These are phyloP conservation scores for Yarrowia deformans DNA, from an alignment of 805 yeast genomes.

Conservation along the genomic window DNA sequence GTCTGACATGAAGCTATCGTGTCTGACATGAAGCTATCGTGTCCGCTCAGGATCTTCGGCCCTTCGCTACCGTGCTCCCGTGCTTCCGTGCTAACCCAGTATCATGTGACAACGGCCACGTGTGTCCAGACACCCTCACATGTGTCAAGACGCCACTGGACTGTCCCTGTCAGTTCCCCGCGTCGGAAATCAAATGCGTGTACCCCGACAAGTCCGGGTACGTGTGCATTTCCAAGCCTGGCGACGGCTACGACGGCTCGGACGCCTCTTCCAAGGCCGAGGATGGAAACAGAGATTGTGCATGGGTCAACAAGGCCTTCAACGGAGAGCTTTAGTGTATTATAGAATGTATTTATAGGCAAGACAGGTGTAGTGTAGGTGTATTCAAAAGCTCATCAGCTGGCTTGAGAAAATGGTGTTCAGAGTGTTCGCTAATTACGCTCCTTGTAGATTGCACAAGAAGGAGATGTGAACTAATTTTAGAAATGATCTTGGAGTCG, in stretches of 20 bases:
- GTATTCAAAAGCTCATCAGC: no score
- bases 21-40: no score
- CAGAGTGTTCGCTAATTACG: no score
- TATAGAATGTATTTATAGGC: slow-evolving; percentile 16
- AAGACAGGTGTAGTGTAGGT: no score
- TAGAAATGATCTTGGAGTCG: no score
- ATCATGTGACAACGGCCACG: slow-evolving; percentile 62
- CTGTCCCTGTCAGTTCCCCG: slow-evolving; percentile 92
- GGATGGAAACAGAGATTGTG: slow-evolving; percentile 25
- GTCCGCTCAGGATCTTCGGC: no score
- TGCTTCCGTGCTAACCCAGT: slow-evolving; percentile 23
- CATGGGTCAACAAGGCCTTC: slow-evolving; percentile 35
- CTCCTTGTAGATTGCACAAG: no score
- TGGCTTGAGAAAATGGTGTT: no score
- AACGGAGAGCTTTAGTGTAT: slow-evolving; percentile 30
- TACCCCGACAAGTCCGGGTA: slow-evolving; percentile 70
- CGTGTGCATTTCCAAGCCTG: slow-evolving; percentile 86
- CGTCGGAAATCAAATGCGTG: slow-evolving; percentile 80
- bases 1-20: no score
- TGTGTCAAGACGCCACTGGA: slow-evolving; percentile 75
- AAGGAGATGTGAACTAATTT: no score
- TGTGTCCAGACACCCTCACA: slow-evolving; percentile 82
- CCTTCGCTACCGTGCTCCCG: no score
- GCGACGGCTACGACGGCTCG: slow-evolving; percentile 56
- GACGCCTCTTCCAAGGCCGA: slow-evolving; percentile 51